phyloP scores from a whole-genome alignment of 345 rosid species.

The Dipteronia dyeriana region DNA sequence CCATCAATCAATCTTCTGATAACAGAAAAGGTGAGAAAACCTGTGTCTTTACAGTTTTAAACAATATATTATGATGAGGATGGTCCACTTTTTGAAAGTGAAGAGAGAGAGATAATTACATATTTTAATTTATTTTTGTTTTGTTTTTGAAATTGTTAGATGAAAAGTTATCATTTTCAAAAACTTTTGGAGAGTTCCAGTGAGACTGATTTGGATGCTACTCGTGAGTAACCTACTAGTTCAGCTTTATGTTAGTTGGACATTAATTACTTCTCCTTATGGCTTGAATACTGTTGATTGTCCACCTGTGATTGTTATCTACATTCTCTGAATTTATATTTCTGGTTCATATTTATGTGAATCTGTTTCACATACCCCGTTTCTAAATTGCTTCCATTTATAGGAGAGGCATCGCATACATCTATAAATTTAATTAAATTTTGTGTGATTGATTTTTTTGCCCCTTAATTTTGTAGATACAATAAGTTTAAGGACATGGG shows the following conservation, averaged over 20 bases:
- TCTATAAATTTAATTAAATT: not conserved
- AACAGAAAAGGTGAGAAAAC: constrained; percentile 37
- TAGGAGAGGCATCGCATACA: constrained; percentile 6
- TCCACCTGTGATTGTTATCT: constrained; percentile 29
- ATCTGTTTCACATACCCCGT: constrained; percentile 23
- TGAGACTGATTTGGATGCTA: constrained; percentile 38
- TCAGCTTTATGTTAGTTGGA: constrained; percentile 65
- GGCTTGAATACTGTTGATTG: constrained; percentile 32
- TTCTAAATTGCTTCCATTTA: constrained; percentile 2
- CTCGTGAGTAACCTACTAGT: constrained; percentile 72
- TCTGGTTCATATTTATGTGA: constrained; percentile 21
- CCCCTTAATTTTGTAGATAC: constrained; percentile 35
- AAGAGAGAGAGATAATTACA: not conserved
- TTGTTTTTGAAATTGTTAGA: constrained; percentile 30
- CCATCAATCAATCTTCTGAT: constrained; percentile 35
- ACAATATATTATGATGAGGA: not conserved
- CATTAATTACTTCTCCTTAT: constrained; percentile 41
- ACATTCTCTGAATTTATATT: constrained; percentile 19
- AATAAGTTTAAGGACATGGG: constrained; percentile 62
- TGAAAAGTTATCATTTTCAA: constrained; percentile 23
- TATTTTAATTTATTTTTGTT: constrained; percentile 8
- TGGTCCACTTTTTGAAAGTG: constrained; percentile 6
- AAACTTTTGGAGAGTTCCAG: constrained; percentile 45
- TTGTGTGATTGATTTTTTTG: constrained; percentile 16
- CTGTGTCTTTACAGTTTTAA: constrained; percentile 22